A percentile compares a stretch with the other conserved stretches of the same genome.
These are phyloP conservation scores for Cornus florida DNA, from an alignment of 148 eudicot genomes.

Conservation along the genomic window DNA sequence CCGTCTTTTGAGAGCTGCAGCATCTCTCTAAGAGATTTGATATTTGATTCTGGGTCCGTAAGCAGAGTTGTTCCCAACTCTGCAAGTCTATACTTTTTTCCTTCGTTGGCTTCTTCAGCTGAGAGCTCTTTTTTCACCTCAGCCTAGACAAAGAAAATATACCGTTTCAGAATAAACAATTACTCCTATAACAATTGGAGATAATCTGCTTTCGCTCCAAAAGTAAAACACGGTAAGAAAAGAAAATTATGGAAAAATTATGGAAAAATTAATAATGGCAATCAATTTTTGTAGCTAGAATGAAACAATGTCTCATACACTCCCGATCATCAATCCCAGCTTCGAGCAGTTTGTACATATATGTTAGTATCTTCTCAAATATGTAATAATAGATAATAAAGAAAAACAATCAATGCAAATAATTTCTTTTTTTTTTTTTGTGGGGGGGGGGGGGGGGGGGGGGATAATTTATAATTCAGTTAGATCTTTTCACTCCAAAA, in stretches of 20 bases:
- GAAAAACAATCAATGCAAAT: background rate
- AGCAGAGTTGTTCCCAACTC: conserved; percentile 86
- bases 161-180: background rate
- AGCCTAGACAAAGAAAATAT: conserved; percentile 47
- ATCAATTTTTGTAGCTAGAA: background rate
- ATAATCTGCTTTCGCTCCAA: background rate
- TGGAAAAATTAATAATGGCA: background rate
- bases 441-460: too few species aligned
- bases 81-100: conserved; percentile 71
- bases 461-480: background rate
- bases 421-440: too few species aligned
- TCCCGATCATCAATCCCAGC: background rate
- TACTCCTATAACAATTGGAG: background rate
- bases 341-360: background rate
- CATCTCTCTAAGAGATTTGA: conserved; percentile 72
- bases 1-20: conserved; percentile 70
- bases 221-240: background rate
- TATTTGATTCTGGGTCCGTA: conserved; percentile 75
- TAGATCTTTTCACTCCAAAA: background rate
- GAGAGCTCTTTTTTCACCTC: conserved; percentile 76
- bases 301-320: background rate
- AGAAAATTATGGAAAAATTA: too few species aligned
- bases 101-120: conserved; percentile 63
- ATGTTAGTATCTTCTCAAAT: background rate
- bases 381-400: background rate